A percentile compares a stretch with the other conserved stretches of the same genome.
Conservation (phyloP, 257 asterid genomes). For the Lithospermum erythrorhizon region DNA sequence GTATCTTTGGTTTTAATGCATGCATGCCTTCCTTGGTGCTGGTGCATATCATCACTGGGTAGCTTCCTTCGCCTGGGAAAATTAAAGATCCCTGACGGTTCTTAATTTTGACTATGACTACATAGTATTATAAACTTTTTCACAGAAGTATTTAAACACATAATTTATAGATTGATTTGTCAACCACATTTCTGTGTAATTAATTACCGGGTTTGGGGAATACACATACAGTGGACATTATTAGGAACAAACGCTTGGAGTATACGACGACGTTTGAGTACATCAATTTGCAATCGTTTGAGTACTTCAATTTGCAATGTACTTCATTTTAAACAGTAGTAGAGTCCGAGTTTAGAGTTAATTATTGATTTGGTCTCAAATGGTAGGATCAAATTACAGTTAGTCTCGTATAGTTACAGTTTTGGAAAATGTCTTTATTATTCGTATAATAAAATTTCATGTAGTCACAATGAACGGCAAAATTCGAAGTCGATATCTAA, state of each 20-base stretch:
- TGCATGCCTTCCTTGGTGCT: background rate
- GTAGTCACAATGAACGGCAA: too few species aligned
- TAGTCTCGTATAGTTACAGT: too few species aligned
- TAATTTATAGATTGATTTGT: background rate
- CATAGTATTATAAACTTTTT: background rate
- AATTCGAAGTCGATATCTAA: too few species aligned
- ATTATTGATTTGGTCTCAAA: too few species aligned
- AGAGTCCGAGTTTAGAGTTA: too few species aligned
- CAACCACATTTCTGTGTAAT: background rate
- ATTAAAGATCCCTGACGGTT: background rate
- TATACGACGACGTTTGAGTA: too few species aligned
- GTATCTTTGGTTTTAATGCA: background rate
- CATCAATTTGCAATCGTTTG: too few species aligned
- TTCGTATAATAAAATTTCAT: too few species aligned
- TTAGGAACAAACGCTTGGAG: slow-evolving; percentile 18
- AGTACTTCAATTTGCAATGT: too few species aligned
- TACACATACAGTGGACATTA: background rate
- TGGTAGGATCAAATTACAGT: too few species aligned
- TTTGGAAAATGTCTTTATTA: too few species aligned
- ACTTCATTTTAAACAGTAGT: too few species aligned
- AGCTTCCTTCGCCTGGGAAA: background rate
- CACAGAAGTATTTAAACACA: background rate
- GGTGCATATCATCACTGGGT: background rate
- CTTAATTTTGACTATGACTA: background rate
- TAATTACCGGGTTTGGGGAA: background rate